Base-by-base conservation (phyloP, 2,329 filamentous ascomycete genomes). In the Dactylonectria macrodidyma region DNA sequence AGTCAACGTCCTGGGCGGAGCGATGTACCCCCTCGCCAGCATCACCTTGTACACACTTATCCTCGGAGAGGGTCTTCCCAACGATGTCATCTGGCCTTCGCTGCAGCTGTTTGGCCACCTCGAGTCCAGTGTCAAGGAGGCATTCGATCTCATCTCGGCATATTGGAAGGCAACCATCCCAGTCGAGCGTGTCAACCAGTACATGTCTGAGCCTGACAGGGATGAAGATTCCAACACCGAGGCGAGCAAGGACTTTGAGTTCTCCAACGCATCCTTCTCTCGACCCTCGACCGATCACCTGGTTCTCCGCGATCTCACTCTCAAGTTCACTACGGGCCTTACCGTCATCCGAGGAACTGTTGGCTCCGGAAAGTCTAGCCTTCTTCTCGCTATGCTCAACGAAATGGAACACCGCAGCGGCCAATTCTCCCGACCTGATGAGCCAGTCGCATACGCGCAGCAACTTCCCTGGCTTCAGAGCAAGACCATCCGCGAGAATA, bases 1-100 rank as follows among this genome's bases (percentile, higher is more conserved):
- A 36, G 84, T 92, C 60, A 95, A 95, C 77, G 86, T 89, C 4
- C 85, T 94, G 33, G 90, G 92, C 0, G 92, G 91, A 33, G 90
- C 91, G 0, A 80, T 94, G 4, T 95, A 97, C 71, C 94, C 94
- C 0, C 91, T 96, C 0, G 90, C 92, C 2, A 93, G 92, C 1
- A 95, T 97, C 73, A 94, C 91, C 72, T 91, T 93, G 0, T 97
- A 94, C 78, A 96, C 94, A 0, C 86, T 92, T 11, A 78, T 95
- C 46, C 90, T 92, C 5, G 88, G 89, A 0, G 85, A 89, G 55
- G 87, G 90, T 0, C 81, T 97, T 9, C 90, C 90, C 0, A 90
- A 97, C 41, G 93, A 97, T 68, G 86, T 97, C 30, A 95, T 95
- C 10, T 97, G 97, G 78, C 95, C 95, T 0, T 94, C 95, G 0